Conservation (phyloP, 2,329 filamentous ascomycete species). For the Pseudocercospora cruenta region DNA sequence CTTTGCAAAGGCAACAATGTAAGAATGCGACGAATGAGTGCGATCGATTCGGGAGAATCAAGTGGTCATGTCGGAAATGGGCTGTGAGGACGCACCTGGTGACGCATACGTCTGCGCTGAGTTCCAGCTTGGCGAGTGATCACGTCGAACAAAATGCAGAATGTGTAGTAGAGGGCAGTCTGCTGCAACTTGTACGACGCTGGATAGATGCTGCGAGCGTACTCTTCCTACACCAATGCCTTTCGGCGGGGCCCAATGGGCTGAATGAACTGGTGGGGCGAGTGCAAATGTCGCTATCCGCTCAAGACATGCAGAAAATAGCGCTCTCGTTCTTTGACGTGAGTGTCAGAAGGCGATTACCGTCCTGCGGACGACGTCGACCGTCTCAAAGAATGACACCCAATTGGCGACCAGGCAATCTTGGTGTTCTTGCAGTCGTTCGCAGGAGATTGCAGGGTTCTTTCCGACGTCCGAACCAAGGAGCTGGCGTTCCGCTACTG, state of each 20-base stretch:
- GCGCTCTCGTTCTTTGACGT: conserved; percentile 34
- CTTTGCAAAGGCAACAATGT: conserved; percentile 12
- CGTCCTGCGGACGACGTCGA: conserved; percentile 24
- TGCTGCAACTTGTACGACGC: conserved; percentile 41
- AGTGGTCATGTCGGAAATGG: conserved; percentile 12
- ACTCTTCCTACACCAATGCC: conserved; percentile 22
- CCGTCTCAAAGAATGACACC: conserved; percentile 29
- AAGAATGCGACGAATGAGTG: conserved; percentile 11
- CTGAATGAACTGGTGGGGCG: conserved; percentile 30
- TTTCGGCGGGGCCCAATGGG: conserved; percentile 17
- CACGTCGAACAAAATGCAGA: conserved; percentile 30
- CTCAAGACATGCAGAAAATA: conserved; percentile 39
- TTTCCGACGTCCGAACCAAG: conserved; percentile 37
- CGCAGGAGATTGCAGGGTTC: conserved; percentile 44
- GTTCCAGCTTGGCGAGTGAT: conserved; percentile 35
- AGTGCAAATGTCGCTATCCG: conserved; percentile 39
- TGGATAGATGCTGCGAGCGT: conserved; percentile 29
- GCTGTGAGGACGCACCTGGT: conserved; percentile 37
- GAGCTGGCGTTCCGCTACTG: conserved; percentile 39
- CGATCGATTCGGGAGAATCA: conserved; percentile 15
- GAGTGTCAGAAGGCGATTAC: conserved; percentile 31
- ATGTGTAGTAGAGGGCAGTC: conserved; percentile 30
- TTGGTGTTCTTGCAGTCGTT: conserved; percentile 39
- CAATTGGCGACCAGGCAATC: conserved; percentile 27
- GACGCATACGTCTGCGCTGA: conserved; percentile 39